These are phyloP conservation scores for Themeda triandra DNA, from an alignment of 176 grass and related monocot species.

Conservation along the genomic window DNA sequence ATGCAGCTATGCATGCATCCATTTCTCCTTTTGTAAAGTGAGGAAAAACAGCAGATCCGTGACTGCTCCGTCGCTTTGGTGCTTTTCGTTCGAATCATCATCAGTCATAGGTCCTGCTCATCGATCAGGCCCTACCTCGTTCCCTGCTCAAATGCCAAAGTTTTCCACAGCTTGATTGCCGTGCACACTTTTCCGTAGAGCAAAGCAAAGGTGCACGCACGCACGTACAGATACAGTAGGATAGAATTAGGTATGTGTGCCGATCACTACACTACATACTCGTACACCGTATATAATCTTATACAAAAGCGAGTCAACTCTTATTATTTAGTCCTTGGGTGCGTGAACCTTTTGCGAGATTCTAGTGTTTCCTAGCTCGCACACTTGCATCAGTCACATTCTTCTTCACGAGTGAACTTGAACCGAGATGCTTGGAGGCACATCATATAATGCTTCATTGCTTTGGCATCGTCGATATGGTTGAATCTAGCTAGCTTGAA, in stretches of 20 bases:
- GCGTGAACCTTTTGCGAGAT: neutral
- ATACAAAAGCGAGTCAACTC: no score
- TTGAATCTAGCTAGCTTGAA: neutral
- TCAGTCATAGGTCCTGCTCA: no score
- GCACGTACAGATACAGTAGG: neutral
- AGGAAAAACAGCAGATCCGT: neutral
- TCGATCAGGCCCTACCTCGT: no score
- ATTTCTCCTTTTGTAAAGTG: no score
- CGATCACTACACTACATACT: neutral
- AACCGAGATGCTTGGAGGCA: no score
- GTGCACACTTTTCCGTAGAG: neutral
- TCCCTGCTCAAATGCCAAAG: no score
- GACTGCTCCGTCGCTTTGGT: neutral
- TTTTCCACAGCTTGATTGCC: no score
- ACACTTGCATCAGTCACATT: no score
- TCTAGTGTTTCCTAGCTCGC: neutral
- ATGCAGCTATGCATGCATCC: no score
- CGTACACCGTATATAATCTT: no score
- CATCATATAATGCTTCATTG: neutral
- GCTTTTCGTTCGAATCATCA: neutral
- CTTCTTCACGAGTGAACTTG: no score
- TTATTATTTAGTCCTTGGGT: no score
- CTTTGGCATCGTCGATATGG: neutral
- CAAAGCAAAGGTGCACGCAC: neutral
- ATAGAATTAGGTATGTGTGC: neutral